Percentiles rank a stretch among this genome's conserved stretches.
Evolutionary conservation across 2,329 filamentous ascomycete species (phyloP).

Genomic region (Lasiodiplodia gonubiensis): DNA sequence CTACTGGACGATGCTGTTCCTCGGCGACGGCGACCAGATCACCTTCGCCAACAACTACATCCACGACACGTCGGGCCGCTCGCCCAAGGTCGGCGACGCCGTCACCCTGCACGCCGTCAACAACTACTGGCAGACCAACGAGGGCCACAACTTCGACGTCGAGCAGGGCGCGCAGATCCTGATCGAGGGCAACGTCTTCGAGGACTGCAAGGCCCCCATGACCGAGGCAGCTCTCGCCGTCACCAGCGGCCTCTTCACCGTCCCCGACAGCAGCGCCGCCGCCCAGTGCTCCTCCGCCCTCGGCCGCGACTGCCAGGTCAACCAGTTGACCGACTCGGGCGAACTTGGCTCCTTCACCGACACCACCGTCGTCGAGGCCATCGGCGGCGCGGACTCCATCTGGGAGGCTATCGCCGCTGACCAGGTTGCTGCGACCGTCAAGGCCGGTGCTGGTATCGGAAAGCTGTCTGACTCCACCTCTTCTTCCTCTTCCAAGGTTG

Average conservation of each 20-base stretch:
- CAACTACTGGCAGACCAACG: constrained; percentile 47
- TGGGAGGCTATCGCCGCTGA: constrained; percentile 1
- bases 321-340: constrained; percentile 24
- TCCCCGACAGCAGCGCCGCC: constrained; percentile 11
- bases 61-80: constrained; percentile 53
- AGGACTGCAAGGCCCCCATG: constrained; percentile 48
- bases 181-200: constrained; percentile 55
- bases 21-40: constrained; percentile 48
- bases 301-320: constrained; percentile 24
- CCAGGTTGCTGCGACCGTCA: constrained; percentile 2
- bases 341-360: constrained; percentile 27
- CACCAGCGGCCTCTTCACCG: constrained; percentile 40
- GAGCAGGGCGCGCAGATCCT: constrained; percentile 34
- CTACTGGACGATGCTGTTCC: constrained; percentile 41
- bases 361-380: neutral
- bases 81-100: constrained; percentile 50
- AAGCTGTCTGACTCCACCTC: constrained; percentile 9
- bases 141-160: constrained; percentile 50
- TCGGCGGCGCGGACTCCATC: neutral
- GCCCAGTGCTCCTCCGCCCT: constrained; percentile 9
- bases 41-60: constrained; percentile 55
- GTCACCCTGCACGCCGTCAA: constrained; percentile 36
- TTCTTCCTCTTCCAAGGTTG: neutral
- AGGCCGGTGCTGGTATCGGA: constrained; percentile 20
- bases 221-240: constrained; percentile 40